Percentiles rank a stretch among this genome's conserved stretches.
phyloP scores from a whole-genome alignment of 805 yeast genomes.

The Spathaspora sp. region DNA sequence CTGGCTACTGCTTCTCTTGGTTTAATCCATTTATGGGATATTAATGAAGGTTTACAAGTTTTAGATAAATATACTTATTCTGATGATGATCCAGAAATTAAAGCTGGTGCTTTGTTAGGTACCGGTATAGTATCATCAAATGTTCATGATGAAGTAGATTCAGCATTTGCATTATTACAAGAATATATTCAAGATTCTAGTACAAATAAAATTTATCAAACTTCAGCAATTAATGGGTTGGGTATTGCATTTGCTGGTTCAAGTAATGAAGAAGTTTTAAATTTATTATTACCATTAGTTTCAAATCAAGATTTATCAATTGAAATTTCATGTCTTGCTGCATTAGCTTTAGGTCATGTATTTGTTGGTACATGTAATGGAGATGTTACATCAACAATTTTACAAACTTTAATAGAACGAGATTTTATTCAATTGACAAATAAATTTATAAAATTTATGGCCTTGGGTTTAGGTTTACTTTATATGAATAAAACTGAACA shows the following conservation, averaged over 20 bases:
- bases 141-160: slow-evolving; percentile 93
- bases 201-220: slow-evolving; percentile 57
- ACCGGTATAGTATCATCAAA: slow-evolving; percentile 90
- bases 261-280: slow-evolving; percentile 76
- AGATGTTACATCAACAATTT: slow-evolving; percentile 86
- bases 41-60: slow-evolving; percentile 81
- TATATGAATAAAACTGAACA: slow-evolving; percentile 93
- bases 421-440: slow-evolving; percentile 71
- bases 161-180: slow-evolving; percentile 80
- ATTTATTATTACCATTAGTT: slow-evolving; percentile 74
- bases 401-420: slow-evolving; percentile 87
- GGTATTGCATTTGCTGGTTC: slow-evolving; percentile 96
- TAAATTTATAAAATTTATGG: slow-evolving; percentile 86
- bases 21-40: slow-evolving; percentile 86
- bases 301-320: slow-evolving; percentile 71
- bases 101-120: slow-evolving; percentile 96
- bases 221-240: slow-evolving; percentile 84
- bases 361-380: slow-evolving; percentile 96
- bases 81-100: slow-evolving; percentile 74
- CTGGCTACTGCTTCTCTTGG: slow-evolving; percentile 93
- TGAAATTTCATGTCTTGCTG: slow-evolving; percentile 81
- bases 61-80: slow-evolving; percentile 87
- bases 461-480: slow-evolving; percentile 85
- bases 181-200: slow-evolving; percentile 63
- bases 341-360: slow-evolving; percentile 88